Evolutionary conservation across 768 basidiomycete genomes (phyloP).

Genomic region (Russula ochroleuca): DNA sequence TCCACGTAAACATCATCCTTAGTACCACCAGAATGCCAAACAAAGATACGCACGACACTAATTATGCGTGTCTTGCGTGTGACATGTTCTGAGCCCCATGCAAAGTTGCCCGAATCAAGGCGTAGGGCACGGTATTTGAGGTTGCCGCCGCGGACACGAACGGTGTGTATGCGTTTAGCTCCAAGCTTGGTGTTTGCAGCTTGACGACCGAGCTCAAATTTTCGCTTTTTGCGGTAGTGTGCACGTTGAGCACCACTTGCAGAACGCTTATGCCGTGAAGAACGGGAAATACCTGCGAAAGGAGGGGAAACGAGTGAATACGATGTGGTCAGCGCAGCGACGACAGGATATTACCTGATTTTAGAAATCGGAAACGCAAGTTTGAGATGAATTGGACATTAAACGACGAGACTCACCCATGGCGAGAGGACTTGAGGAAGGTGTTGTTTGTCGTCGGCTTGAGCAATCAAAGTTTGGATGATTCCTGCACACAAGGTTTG

Average conservation of each 20-base stretch:
- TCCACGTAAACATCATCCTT: neutral
- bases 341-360: neutral
- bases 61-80: conserved; percentile 97
- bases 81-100: conserved; percentile 93
- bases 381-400: neutral
- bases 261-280: conserved; percentile 96
- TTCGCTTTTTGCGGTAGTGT: conserved; percentile 99
- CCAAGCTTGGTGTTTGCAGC: conserved; percentile 97
- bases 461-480: conserved; percentile 28
- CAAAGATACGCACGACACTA: conserved; percentile 68
- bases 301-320: neutral
- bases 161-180: conserved; percentile 89
- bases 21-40: neutral
- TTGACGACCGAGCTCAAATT: conserved; percentile 99
- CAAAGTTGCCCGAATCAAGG: conserved; percentile 96
- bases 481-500: conserved; percentile 24
- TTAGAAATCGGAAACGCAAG: neutral
- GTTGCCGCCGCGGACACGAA: conserved; percentile 95
- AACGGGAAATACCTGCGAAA: conserved; percentile 87
- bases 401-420: conserved; percentile 60
- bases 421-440: conserved; percentile 67
- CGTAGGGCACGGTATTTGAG: conserved; percentile 93
- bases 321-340: neutral
- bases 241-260: conserved; percentile 88
- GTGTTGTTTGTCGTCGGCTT: conserved; percentile 32